Conservation (phyloP, 441 rosid genomes). For the Arabidopsis lyrata region DNA sequence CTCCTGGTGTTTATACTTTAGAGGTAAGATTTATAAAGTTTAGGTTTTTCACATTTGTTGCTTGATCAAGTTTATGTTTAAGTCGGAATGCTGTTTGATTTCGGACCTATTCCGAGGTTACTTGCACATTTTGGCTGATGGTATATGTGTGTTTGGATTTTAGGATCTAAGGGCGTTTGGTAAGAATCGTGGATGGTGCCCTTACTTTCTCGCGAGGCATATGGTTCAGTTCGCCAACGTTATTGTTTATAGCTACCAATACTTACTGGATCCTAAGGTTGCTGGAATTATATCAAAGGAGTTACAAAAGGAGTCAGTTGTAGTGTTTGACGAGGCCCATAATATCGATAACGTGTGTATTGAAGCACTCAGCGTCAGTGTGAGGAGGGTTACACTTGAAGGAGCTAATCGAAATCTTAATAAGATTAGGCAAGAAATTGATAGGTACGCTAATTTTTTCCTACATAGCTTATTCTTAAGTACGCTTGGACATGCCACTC, state of each 20-base stretch:
- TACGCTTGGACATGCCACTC: neutral
- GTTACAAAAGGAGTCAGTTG: slow-evolving; percentile 92
- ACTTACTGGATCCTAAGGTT: slow-evolving; percentile 95
- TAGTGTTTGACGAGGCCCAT: slow-evolving; percentile 97
- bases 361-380: slow-evolving; percentile 95
- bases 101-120: neutral
- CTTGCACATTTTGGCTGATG: slow-evolving; percentile 35
- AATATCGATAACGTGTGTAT: slow-evolving; percentile 96
- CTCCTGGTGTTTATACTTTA: slow-evolving; percentile 93
- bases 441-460: slow-evolving; percentile 58
- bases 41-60: neutral
- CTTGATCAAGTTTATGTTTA: neutral
- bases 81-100: neutral
- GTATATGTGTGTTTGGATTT: slow-evolving; percentile 18
- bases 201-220: slow-evolving; percentile 90
- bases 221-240: slow-evolving; percentile 95
- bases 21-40: slow-evolving; percentile 55
- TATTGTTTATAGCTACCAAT: slow-evolving; percentile 93
- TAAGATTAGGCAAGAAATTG: slow-evolving; percentile 77
- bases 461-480: slow-evolving; percentile 8
- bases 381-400: slow-evolving; percentile 89
- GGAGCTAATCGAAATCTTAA: slow-evolving; percentile 91
- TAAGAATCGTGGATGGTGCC: slow-evolving; percentile 88
- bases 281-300: slow-evolving; percentile 97
- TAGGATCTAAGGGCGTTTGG: slow-evolving; percentile 90